phyloP scores from a whole-genome alignment of 1,284 basidiomycete genomes.

The Ganoderma sinense region DNA sequence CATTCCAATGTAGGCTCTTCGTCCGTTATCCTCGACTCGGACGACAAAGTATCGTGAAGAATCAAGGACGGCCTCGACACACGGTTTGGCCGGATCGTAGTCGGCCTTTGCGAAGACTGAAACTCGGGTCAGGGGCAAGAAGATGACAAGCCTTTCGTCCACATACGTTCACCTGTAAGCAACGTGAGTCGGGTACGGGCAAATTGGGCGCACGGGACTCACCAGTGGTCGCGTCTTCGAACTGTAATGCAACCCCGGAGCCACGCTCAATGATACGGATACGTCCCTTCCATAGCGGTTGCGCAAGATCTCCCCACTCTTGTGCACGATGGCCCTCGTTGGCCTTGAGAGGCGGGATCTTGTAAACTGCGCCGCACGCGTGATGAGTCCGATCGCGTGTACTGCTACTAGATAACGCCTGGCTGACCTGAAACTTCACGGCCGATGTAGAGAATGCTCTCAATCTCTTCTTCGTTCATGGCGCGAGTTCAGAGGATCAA shows the following conservation, averaged over 20 bases:
- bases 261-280: constrained; percentile 83
- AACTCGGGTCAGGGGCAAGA: background rate
- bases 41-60: constrained; percentile 97
- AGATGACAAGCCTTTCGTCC: background rate
- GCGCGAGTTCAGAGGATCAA: constrained; percentile 15
- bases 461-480: constrained; percentile 80
- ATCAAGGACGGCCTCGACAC: constrained; percentile 95
- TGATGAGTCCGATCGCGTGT: constrained; percentile 26
- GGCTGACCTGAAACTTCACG: constrained; percentile 82
- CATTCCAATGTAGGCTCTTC: constrained; percentile 93
- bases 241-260: constrained; percentile 63
- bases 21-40: constrained; percentile 87
- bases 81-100: constrained; percentile 85
- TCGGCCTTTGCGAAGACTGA: constrained; percentile 90
- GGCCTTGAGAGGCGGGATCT: constrained; percentile 82
- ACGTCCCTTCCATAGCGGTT: constrained; percentile 92
- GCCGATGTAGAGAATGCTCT: constrained; percentile 86
- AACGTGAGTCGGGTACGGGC: background rate
- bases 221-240: constrained; percentile 85
- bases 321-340: constrained; percentile 88
- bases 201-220: constrained; percentile 29
- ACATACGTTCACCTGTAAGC: constrained; percentile 35
- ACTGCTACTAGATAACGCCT: constrained; percentile 3
- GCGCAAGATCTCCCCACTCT: constrained; percentile 85
- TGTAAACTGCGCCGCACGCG: constrained; percentile 63